Conservation (phyloP, 495 filamentous ascomycete species). For the Penicillium angulare region DNA sequence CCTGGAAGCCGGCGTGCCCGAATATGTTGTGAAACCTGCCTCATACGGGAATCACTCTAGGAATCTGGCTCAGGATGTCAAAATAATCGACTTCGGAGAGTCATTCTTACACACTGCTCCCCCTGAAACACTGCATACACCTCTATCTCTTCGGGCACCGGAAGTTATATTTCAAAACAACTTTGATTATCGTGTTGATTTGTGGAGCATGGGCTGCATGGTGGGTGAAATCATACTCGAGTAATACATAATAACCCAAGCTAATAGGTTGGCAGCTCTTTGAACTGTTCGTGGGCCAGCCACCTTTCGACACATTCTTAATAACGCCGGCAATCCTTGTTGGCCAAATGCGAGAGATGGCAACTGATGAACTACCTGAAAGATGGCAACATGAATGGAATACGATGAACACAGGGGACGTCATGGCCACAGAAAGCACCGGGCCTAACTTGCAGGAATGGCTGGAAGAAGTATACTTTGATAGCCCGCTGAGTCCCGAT, state of each 20-base stretch:
- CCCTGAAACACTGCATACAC: slow-evolving; percentile 34
- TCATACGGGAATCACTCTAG: slow-evolving; percentile 19
- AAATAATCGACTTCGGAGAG: slow-evolving; percentile 47
- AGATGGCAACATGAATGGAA: slow-evolving; percentile 29
- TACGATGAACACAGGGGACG: slow-evolving; percentile 17
- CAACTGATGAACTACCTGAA: slow-evolving; percentile 29
- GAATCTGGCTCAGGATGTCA: slow-evolving; percentile 19
- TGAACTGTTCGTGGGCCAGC: slow-evolving; percentile 36
- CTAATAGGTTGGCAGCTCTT: slow-evolving; percentile 34
- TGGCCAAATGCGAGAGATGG: slow-evolving; percentile 33
- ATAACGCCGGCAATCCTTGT: slow-evolving; percentile 30
- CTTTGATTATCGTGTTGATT: slow-evolving; percentile 41
- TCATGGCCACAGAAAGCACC: slow-evolving; percentile 10
- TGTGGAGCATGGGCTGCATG: slow-evolving; percentile 45
- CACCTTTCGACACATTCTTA: slow-evolving; percentile 36
- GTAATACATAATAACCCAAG: neutral
- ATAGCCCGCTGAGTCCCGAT: slow-evolving; percentile 21
- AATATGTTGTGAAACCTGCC: slow-evolving; percentile 34
- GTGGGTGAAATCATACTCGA: slow-evolving; percentile 23
- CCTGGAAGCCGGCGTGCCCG: slow-evolving; percentile 30
- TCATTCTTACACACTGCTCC: slow-evolving; percentile 28
- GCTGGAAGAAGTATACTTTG: slow-evolving; percentile 38
- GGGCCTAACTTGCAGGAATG: slow-evolving; percentile 31
- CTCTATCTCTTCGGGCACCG: slow-evolving; percentile 34
- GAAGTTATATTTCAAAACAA: slow-evolving; percentile 41